These are phyloP conservation scores for Kalanchoe fedtschenkoi DNA, from an alignment of 164 flowering plant species.

Conservation along the genomic window DNA sequence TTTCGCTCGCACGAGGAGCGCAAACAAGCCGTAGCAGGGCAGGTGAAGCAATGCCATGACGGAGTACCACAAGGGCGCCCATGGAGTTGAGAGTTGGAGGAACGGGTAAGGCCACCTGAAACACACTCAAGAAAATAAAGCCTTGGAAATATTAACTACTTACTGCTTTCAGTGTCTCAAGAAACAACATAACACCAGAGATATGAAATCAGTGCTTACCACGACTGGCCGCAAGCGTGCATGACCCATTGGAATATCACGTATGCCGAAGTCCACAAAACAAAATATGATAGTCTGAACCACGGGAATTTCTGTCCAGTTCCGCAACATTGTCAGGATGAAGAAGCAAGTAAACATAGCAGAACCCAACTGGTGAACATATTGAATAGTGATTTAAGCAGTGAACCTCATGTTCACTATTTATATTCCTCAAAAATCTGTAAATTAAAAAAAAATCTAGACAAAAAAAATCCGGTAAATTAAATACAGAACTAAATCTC, in stretches of 20 bases:
- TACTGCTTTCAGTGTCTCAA: too few relatives aligned
- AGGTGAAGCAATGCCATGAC: constrained; percentile 43
- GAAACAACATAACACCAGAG: not conserved
- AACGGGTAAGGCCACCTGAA: constrained; percentile 99
- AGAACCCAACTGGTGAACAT: too few relatives aligned
- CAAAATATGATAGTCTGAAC: constrained; percentile 53
- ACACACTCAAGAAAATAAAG: too few relatives aligned
- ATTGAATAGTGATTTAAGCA: too few relatives aligned
- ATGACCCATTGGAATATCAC: constrained; percentile 67
- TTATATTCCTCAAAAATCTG: too few relatives aligned
- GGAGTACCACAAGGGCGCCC: constrained; percentile 74
- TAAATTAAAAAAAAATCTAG: too few relatives aligned
- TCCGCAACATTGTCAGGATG: too few relatives aligned
- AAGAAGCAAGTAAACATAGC: too few relatives aligned
- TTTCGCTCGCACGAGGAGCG: constrained; percentile 29
- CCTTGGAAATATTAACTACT: too few relatives aligned
- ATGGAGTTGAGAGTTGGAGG: constrained; percentile 55
- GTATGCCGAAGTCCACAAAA: constrained; percentile 52
- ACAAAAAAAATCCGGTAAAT: too few relatives aligned
- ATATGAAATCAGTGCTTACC: constrained; percentile 26
- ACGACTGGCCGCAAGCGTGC: constrained; percentile 52
- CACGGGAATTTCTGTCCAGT: constrained; percentile 47
- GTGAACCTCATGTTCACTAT: too few relatives aligned
- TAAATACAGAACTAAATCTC: too few relatives aligned
- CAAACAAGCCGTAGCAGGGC: constrained; percentile 44